phyloP scores from a whole-genome alignment of 768 basidiomycete genomes.

The Boletus rufocinnamomeus region DNA sequence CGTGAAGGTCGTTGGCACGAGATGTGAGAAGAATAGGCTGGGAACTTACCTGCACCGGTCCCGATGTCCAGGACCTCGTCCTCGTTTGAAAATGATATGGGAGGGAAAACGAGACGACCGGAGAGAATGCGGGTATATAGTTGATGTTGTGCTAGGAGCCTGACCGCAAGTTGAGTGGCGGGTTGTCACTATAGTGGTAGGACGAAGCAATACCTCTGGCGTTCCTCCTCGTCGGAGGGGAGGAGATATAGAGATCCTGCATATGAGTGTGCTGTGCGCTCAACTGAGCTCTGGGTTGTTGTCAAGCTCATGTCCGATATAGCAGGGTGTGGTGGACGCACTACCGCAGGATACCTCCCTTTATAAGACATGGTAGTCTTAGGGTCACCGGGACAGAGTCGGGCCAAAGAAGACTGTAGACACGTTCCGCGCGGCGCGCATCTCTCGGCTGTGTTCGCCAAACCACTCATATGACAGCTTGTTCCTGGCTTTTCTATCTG shows the following conservation, averaged over 20 bases:
- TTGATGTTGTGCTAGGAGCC: slow-evolving; percentile 20
- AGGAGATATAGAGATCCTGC: slow-evolving; percentile 26
- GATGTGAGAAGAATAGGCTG: not conserved
- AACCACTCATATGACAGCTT: no score
- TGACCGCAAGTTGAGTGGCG: not conserved
- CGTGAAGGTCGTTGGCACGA: not conserved
- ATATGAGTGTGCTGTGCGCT: slow-evolving; percentile 24
- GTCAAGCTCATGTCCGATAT: slow-evolving; percentile 10
- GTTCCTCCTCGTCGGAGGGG: slow-evolving; percentile 31
- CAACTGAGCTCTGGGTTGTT: not conserved
- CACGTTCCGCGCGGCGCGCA: no score
- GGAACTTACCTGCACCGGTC: slow-evolving; percentile 21
- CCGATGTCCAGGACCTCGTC: slow-evolving; percentile 30
- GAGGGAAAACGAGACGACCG: slow-evolving; percentile 24
- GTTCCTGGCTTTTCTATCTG: no score
- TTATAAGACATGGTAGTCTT: not conserved
- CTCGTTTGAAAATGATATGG: slow-evolving; percentile 12
- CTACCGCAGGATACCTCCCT: not conserved
- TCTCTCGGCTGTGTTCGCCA: not conserved
- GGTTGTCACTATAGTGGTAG: not conserved
- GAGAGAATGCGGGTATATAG: slow-evolving; percentile 24
- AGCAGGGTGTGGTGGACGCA: no score
- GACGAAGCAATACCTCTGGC: slow-evolving; percentile 17
- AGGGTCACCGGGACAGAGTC: no score
- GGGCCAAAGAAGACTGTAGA: not conserved